These are phyloP conservation scores for Zelopaecilomyces penicillatus DNA, from an alignment of 2,329 filamentous ascomycete genomes.

Conservation along the genomic window DNA sequence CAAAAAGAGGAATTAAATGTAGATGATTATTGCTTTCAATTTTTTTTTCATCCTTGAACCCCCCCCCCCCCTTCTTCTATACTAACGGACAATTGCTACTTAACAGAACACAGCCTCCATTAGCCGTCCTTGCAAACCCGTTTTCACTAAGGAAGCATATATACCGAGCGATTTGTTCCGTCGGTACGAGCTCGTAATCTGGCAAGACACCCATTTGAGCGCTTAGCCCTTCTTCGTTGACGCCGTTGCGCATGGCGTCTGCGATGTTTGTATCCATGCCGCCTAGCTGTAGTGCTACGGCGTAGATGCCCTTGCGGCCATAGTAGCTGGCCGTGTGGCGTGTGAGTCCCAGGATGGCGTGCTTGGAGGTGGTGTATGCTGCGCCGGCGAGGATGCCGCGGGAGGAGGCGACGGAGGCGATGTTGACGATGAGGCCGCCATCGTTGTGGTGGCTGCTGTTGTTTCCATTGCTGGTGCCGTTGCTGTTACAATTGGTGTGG, in stretches of 20 bases:
- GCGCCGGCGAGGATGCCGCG: constrained; percentile 33
- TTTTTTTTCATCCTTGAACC: not conserved
- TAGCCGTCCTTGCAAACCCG: constrained; percentile 23
- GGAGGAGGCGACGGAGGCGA: constrained; percentile 38
- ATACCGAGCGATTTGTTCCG: constrained; percentile 32
- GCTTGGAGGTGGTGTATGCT: constrained; percentile 46
- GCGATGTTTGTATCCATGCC: constrained; percentile 46
- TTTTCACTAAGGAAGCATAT: constrained; percentile 24
- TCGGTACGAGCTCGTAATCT: constrained; percentile 21
- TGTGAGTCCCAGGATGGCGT: constrained; percentile 44
- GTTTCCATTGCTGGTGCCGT: no score
- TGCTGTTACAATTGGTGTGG: no score
- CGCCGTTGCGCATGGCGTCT: constrained; percentile 30
- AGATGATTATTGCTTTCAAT: not conserved
- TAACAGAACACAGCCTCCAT: constrained; percentile 26
- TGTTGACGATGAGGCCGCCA: constrained; percentile 43
- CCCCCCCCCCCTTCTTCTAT: constrained; percentile 6
- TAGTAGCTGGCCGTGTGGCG: constrained; percentile 52
- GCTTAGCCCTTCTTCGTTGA: constrained; percentile 25
- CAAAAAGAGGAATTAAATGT: not conserved
- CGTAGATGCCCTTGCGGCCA: constrained; percentile 43
- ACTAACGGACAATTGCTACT: constrained; percentile 30
- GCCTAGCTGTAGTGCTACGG: constrained; percentile 38
- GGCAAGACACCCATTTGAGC: constrained; percentile 18
- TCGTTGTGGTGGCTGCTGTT: not conserved